Conservation (phyloP, 768 basidiomycete genomes). For the Macrolepiota dolichaula region DNA sequence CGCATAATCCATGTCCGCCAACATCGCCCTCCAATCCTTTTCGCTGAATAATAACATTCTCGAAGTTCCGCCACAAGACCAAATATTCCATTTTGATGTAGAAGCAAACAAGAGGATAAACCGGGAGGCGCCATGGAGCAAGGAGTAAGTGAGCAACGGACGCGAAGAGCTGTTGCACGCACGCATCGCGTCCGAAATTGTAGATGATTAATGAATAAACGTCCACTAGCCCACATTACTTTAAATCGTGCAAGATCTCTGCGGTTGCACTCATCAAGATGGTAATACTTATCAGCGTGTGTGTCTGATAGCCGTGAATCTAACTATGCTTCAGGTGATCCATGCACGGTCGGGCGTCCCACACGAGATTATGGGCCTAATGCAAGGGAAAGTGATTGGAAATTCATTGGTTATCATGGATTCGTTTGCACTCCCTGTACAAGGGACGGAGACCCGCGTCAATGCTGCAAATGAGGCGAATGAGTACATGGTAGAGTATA, state of each 20-base stretch:
- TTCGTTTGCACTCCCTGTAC: slow-evolving; percentile 94
- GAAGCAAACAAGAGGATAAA: slow-evolving; percentile 67
- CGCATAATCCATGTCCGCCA: slow-evolving; percentile 32
- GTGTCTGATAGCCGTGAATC: not conserved
- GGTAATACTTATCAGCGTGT: slow-evolving; percentile 33
- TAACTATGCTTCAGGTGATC: slow-evolving; percentile 65
- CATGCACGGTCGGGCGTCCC: slow-evolving; percentile 96
- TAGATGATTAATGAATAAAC: too few species aligned
- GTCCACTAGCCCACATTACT: slow-evolving; percentile 63
- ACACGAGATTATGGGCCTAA: slow-evolving; percentile 99
- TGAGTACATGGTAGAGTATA: slow-evolving; percentile 98
- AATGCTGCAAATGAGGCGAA: slow-evolving; percentile 95
- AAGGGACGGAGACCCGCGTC: slow-evolving; percentile 97
- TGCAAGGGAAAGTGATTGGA: slow-evolving; percentile 93
- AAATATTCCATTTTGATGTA: slow-evolving; percentile 73
- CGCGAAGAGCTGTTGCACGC: not conserved
- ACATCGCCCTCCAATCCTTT: slow-evolving; percentile 71
- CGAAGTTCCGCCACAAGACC: slow-evolving; percentile 71
- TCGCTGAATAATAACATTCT: slow-evolving; percentile 66
- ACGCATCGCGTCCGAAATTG: too few species aligned
- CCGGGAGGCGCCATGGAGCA: slow-evolving; percentile 75
- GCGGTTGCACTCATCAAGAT: slow-evolving; percentile 96
- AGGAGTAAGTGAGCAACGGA: slow-evolving; percentile 57
- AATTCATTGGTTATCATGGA: slow-evolving; percentile 86
- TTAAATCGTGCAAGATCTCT: slow-evolving; percentile 91